Evolutionary conservation across 208 protist species (phyloP).

Genomic region (Trypanosoma melophagium): DNA sequence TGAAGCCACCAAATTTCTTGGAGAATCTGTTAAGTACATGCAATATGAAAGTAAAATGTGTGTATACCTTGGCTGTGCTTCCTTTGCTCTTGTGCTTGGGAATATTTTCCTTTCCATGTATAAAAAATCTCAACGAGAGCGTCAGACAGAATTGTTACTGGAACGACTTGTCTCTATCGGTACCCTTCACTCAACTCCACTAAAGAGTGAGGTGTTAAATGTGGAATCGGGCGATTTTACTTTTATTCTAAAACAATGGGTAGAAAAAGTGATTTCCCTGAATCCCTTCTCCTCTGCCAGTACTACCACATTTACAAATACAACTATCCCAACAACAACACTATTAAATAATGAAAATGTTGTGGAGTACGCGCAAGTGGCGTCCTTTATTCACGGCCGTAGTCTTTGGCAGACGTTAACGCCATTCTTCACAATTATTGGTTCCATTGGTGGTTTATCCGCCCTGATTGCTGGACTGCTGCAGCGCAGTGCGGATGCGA

Average conservation of each 20-base stretch:
- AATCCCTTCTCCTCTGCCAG: not conserved
- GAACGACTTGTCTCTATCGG: slow-evolving; percentile 44
- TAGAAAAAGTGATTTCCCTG: not conserved
- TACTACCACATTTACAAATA: no score
- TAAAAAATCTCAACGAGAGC: slow-evolving; percentile 19
- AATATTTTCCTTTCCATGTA: slow-evolving; percentile 37
- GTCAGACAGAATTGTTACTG: slow-evolving; percentile 39
- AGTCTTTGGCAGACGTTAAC: not conserved
- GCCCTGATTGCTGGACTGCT: slow-evolving; percentile 63
- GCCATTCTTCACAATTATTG: slow-evolving; percentile 20
- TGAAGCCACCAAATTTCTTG: slow-evolving; percentile 44
- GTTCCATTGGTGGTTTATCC: slow-evolving; percentile 34
- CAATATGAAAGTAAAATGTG: slow-evolving; percentile 39
- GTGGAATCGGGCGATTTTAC: not conserved
- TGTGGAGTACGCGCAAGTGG: slow-evolving; percentile 2
- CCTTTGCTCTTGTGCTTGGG: slow-evolving; percentile 26
- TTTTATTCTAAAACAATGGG: not conserved
- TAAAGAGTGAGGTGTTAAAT: not conserved
- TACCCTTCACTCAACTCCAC: not conserved
- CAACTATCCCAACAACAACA: not conserved
- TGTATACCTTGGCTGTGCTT: slow-evolving; percentile 39
- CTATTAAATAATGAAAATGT: not conserved
- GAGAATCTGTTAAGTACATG: slow-evolving; percentile 39
- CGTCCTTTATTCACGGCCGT: not conserved
- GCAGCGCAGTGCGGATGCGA: slow-evolving; percentile 70